phyloP scores from a whole-genome alignment of 2,329 filamentous ascomycete species.

The Helotiales sp. region DNA sequence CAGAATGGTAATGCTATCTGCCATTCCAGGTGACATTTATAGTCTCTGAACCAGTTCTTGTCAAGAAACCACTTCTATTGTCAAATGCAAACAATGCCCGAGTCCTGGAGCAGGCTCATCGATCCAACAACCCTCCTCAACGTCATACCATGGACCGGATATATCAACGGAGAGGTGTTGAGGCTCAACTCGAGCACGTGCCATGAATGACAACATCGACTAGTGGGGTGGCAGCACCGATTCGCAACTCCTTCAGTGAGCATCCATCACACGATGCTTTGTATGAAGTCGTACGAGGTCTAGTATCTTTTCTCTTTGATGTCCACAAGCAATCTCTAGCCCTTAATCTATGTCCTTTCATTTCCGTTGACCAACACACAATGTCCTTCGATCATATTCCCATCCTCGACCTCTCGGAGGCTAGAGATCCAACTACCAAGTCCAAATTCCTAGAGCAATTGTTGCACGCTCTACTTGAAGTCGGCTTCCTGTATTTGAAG shows the following conservation, averaged over 20 bases:
- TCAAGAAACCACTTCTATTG: no score
- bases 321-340: not conserved
- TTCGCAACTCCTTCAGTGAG: no score
- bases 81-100: constrained; percentile 13
- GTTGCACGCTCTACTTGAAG: constrained; percentile 75
- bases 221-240: no score
- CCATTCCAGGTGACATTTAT: no score
- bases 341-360: not conserved
- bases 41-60: no score
- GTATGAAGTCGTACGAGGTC: constrained; percentile 1
- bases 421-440: constrained; percentile 65
- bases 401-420: constrained; percentile 71
- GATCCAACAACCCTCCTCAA: constrained; percentile 15
- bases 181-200: no score
- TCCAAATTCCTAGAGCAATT: constrained; percentile 69
- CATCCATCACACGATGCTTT: not conserved
- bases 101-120: constrained; percentile 10
- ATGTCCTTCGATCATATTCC: constrained; percentile 70
- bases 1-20: no score
- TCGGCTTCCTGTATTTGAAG: constrained; percentile 85
- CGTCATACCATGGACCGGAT: constrained; percentile 16
- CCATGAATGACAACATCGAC: not conserved
- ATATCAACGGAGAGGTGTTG: constrained; percentile 19
- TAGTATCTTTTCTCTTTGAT: not conserved
- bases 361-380: constrained; percentile 2